These are phyloP conservation scores for Eucalyptus regnans DNA, from an alignment of 345 rosid genomes.

Conservation along the genomic window DNA sequence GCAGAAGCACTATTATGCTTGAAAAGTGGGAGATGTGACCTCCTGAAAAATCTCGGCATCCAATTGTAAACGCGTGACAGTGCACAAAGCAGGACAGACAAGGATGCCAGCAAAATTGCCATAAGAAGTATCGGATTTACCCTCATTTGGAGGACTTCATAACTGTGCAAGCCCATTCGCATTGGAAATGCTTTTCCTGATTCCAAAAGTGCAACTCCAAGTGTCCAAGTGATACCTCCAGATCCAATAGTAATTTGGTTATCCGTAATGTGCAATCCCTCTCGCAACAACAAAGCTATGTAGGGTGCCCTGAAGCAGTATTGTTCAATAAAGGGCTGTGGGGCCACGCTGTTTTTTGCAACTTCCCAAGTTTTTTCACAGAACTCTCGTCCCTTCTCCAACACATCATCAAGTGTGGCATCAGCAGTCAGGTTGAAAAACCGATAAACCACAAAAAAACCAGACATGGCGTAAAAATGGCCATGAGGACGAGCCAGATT, in stretches of 20 bases:
- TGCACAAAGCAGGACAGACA: constrained; percentile 67
- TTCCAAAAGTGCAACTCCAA: constrained; percentile 86
- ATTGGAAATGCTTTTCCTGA: constrained; percentile 71
- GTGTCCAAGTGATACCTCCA: constrained; percentile 97
- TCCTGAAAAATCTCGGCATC: constrained; percentile 53
- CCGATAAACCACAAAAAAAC: constrained; percentile 85
- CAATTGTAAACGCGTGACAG: constrained; percentile 63
- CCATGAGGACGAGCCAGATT: constrained; percentile 78
- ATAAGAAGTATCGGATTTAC: constrained; percentile 57
- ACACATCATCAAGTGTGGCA: constrained; percentile 85
- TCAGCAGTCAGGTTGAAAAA: constrained; percentile 77
- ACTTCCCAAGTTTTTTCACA: constrained; percentile 75
- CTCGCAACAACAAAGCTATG: constrained; percentile 65
- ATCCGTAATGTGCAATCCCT: constrained; percentile 88
- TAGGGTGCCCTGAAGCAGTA: constrained; percentile 99
- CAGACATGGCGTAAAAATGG: constrained; percentile 87
- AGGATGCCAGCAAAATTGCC: constrained; percentile 40
- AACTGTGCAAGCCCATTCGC: constrained; percentile 44
- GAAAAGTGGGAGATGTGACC: constrained; percentile 71
- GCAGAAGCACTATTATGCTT: constrained; percentile 50
- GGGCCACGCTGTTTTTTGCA: constrained; percentile 76
- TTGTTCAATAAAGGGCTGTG: constrained; percentile 97
- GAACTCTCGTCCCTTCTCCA: constrained; percentile 78
- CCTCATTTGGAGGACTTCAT: constrained; percentile 50
- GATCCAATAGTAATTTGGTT: constrained; percentile 69